These are phyloP conservation scores for Tetrapisispora fleetii DNA, from an alignment of 805 yeast species.

Conservation along the genomic window DNA sequence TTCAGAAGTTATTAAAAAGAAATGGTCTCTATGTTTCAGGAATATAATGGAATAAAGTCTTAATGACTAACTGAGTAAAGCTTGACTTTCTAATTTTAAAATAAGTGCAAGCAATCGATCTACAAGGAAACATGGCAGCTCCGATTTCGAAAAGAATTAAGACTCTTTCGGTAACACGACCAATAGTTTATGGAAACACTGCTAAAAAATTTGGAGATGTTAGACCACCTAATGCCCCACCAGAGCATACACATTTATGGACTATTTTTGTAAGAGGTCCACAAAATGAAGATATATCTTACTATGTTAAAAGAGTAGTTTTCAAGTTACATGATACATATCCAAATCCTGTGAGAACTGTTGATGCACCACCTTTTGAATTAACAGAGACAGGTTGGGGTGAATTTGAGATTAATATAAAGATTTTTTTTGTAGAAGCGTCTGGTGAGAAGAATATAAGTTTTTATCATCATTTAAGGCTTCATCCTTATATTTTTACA, in stretches of 20 bases:
- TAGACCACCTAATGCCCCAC: conserved; percentile 55
- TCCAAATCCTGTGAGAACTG: conserved; percentile 71
- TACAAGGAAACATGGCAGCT: conserved; percentile 14
- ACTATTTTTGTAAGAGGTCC: conserved; percentile 85
- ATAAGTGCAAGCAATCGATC: too few relatives aligned
- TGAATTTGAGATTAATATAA: conserved; percentile 86
- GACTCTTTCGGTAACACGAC: conserved; percentile 63
- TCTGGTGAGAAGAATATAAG: conserved; percentile 81
- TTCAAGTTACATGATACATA: conserved; percentile 95
- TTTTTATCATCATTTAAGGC: conserved; percentile 77
- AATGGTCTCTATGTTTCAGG: too few relatives aligned
- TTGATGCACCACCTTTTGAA: conserved; percentile 87
- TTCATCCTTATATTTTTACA: conserved; percentile 68
- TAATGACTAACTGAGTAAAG: too few relatives aligned
- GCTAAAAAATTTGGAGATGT: conserved; percentile 57
- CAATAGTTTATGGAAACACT: conserved; percentile 71
- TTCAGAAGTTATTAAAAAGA: too few relatives aligned
- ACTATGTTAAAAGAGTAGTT: conserved; percentile 78
- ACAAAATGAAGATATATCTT: conserved; percentile 64
- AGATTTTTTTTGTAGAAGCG: conserved; percentile 77
- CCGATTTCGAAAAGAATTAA: conserved; percentile 28
- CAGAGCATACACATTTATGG: conserved; percentile 93
- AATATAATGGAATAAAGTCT: too few relatives aligned
- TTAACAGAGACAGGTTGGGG: conserved; percentile 99
- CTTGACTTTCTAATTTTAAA: not conserved